phyloP scores from a whole-genome alignment of 352 stramenopile species.

The Pythium sukuiense region DNA sequence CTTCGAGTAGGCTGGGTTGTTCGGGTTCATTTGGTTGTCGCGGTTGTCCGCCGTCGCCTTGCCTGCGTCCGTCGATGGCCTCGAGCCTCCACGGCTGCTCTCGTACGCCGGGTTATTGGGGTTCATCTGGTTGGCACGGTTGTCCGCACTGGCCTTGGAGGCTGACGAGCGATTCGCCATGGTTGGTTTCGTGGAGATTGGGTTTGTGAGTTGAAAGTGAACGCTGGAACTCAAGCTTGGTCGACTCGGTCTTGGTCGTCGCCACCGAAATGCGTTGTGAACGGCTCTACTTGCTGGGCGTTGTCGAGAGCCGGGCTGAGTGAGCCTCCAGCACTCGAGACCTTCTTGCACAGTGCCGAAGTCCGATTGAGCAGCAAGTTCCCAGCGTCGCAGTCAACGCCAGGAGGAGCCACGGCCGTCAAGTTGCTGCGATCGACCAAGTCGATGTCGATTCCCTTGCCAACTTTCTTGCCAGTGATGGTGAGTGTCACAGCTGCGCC shows the following conservation, averaged over 20 bases:
- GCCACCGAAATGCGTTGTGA: background rate
- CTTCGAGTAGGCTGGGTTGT: constrained; percentile 8
- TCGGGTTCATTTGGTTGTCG: background rate
- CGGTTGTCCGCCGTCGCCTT: constrained; percentile 15
- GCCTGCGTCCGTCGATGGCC: no score
- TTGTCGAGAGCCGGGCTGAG: constrained; percentile 14
- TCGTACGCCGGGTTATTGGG: constrained; percentile 23
- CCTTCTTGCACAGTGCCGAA: constrained; percentile 21
- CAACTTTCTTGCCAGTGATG: background rate
- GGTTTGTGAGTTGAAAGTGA: background rate
- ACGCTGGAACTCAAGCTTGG: background rate
- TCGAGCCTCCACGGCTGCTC: constrained; percentile 11
- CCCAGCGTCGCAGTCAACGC: constrained; percentile 27
- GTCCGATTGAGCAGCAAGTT: constrained; percentile 28
- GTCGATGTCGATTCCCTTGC: constrained; percentile 22
- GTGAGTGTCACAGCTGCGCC: constrained; percentile 15
- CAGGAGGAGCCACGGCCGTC: constrained; percentile 9
- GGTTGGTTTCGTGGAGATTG: background rate
- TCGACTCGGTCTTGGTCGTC: background rate
- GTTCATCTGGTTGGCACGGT: constrained; percentile 10
- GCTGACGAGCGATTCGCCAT: constrained; percentile 15
- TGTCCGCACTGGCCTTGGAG: constrained; percentile 21
- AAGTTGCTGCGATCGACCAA: constrained; percentile 19
- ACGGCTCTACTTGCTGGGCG: background rate
- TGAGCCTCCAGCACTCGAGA: constrained; percentile 14